Evolutionary conservation across 306 rosid species (phyloP), one percentile per base, ranked within the genome.

Genomic region (Prinsepia uniflora): DNA sequence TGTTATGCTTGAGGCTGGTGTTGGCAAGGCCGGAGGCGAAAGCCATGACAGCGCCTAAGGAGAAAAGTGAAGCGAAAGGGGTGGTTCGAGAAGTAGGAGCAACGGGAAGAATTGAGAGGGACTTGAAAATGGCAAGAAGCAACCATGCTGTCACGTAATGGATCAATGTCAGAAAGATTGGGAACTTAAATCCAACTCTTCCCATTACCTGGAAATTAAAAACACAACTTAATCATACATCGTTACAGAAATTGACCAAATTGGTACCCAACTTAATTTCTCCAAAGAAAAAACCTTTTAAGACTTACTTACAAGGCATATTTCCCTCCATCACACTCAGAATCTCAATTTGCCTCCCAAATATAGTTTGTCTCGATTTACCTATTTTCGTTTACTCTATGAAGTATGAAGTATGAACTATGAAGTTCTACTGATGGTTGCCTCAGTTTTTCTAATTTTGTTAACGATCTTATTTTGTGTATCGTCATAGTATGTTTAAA

Each of bases 1-100:
- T 94, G 91, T 94, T 94, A 70, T 90, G 84, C 74, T 89, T 82
- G 52, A 94, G 86, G 82, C 98, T 94, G 9, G 98, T 94, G 77
- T 94, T 94, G 74, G 96, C 96, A 79, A 94, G 96, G 76, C 98
- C 97, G 48, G 98, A 90, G 58, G 98, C 97, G 70, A 94, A 90
- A 73, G 98, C 92, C 98, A 94, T 94, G 73, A 94, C 86, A 72
- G 80, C 92, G 17, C 98, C 98, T 20, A 94, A 85, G 24, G 95
- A 72, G 85, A 94, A 94, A n/a, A 94, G 76, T 58, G 96, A 89
- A 77, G 96, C 81, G 82, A 84, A 90, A 63, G 98, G 98, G 50
- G 98, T 90, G 65, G 95, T 77, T 84, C 88, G 90, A 6, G 89
- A 79, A 19, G 96, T 95, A 60, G 97, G 97, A 67, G 96, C 79